These are phyloP conservation scores for Fusarium sp. DNA, from an alignment of 2,329 filamentous ascomycete genomes.

Conservation along the genomic window DNA sequence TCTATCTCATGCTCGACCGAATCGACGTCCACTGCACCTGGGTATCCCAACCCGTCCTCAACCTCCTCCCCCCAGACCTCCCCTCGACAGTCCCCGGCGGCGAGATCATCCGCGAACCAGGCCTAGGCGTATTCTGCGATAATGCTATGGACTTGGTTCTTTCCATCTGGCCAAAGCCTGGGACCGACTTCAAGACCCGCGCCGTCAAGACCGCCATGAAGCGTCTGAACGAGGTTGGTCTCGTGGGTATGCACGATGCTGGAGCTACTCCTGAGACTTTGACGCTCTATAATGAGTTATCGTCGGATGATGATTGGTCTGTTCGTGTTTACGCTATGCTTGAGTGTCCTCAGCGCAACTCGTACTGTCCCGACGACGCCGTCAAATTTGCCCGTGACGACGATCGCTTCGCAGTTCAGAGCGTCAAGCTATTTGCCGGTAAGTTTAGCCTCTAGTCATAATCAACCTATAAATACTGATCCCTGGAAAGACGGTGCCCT, in stretches of 20 bases:
- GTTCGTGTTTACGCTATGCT: constrained; percentile 73
- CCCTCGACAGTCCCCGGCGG: constrained; percentile 67
- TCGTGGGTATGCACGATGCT: constrained; percentile 74
- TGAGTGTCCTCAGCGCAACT: constrained; percentile 70
- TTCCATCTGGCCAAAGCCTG: constrained; percentile 64
- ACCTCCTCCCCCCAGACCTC: constrained; percentile 62
- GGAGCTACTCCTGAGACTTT: constrained; percentile 65
- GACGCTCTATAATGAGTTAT: constrained; percentile 62
- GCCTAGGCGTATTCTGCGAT: constrained; percentile 74
- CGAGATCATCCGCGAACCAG: constrained; percentile 67
- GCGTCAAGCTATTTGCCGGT: constrained; percentile 75
- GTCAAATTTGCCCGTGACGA: constrained; percentile 54
- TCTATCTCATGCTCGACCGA: constrained; percentile 73
- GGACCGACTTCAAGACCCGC: constrained; percentile 58
- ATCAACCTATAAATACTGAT: constrained; percentile 5
- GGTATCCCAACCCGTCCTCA: constrained; percentile 70
- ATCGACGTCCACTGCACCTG: constrained; percentile 75
- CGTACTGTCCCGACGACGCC: constrained; percentile 64
- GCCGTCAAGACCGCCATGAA: constrained; percentile 68
- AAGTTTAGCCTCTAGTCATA: constrained; percentile 25
- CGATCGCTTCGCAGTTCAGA: constrained; percentile 63
- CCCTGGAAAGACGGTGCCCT: constrained; percentile 66
- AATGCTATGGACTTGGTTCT: constrained; percentile 72
- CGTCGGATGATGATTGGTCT: constrained; percentile 60
- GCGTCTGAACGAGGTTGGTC: constrained; percentile 67